Evolutionary conservation across 2,329 filamentous ascomycete genomes (phyloP).

Genomic region (Epichloe gansuensis): DNA sequence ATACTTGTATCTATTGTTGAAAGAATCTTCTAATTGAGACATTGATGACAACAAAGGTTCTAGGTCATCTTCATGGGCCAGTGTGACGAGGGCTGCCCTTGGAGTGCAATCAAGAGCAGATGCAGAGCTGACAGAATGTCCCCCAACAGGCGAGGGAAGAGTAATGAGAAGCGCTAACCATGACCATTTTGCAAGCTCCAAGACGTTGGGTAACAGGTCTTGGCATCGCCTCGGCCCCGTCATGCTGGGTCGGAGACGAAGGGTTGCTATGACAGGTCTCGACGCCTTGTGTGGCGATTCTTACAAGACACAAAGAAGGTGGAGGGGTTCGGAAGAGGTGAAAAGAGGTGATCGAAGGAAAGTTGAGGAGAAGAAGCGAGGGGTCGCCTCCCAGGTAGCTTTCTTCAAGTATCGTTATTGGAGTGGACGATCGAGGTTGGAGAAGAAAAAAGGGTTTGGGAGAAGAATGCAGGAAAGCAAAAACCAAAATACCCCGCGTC

Average conservation of each 20-base stretch:
- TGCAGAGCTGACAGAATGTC: conserved; percentile 8
- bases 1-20: conserved; percentile 74
- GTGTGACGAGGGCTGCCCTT: conserved; percentile 20
- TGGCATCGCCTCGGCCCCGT: conserved; percentile 1
- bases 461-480: conserved; percentile 3
- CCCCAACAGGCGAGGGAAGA: conserved; percentile 6
- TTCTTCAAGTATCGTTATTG: not conserved
- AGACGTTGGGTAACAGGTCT: conserved; percentile 1
- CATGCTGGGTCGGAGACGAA: conserved; percentile 7
- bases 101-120: conserved; percentile 12
- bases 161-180: conserved; percentile 4
- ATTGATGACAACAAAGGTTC: conserved; percentile 27
- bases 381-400: not conserved
- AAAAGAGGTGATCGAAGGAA: not conserved
- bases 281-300: not conserved
- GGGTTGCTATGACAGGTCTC: conserved; percentile 1
- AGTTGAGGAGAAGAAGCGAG: not conserved
- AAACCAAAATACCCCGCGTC: not conserved
- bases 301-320: not conserved
- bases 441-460: conserved; percentile 2
- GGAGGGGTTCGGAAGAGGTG: not conserved
- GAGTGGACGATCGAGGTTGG: not conserved
- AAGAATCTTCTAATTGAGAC: conserved; percentile 41
- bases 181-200: conserved; percentile 3
- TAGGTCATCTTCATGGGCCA: conserved; percentile 20